Base-by-base conservation (phyloP, 139 green algal species). In the Coccomyxa sp. region DNA sequence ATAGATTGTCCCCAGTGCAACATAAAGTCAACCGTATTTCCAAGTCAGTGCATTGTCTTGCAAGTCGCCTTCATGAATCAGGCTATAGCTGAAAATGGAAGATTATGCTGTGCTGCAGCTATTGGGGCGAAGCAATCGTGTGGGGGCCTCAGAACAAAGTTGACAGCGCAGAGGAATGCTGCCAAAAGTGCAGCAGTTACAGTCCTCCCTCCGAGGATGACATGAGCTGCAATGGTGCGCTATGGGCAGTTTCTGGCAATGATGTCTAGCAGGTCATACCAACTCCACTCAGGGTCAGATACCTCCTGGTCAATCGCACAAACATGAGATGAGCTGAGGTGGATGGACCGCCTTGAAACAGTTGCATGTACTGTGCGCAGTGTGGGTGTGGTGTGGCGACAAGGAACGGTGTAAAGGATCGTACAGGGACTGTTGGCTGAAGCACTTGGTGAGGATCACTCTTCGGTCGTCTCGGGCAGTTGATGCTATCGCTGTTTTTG, bases 361-460 rank as follows among this genome's bases (percentile, higher is more conserved):
- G 28, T 31, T 17, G 28, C 1, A 57, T 68, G 13, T 66, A 57
- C 31, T 88, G 90, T 51, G 38, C 38, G 38, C 90, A 96, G 94
- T 98, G 4, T 98, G 93, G 92, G 94, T 98, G 25, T 97, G 82
- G 59, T 98, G 94, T 71, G 94, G 90, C 0, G 87, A 94, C 71
- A 67, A 88, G 67, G 60, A 86, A 15, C 25, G 80, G 11, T 98
- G 94, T 77, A 85, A 84, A 13, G 75, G 25, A 0, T 84, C 93
- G 60, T 89, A 92, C 75, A 79, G 85, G 75, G 86, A 97, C 77
- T 98, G 94, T 83, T 98, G 94, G 94, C 88, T 98, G 0, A 98
- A 98, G 87, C 92, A 98, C 83, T 77, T 98, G 90, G 92, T 94
- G 79, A 66, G 85, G 0, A 23, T 67, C n/a, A 45, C 38, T 28